Evolutionary conservation across 148 eudicot species (phyloP).

Genomic region (Rhododendron ovatum): DNA sequence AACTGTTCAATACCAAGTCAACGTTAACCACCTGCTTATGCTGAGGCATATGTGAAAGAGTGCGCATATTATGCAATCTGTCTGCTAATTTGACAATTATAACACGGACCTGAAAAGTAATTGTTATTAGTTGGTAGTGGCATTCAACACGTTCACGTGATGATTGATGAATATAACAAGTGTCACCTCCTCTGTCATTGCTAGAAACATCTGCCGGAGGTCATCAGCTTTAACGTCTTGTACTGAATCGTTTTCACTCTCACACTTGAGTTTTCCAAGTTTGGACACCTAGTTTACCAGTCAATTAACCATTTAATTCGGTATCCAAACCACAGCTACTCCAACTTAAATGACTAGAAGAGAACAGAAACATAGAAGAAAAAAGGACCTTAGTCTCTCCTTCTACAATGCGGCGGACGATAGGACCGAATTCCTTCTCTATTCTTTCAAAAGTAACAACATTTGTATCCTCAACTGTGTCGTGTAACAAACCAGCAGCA

Average conservation of each 20-base stretch:
- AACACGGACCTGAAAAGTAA: slow-evolving; percentile 79
- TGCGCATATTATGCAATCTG: slow-evolving; percentile 98
- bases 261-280: slow-evolving; percentile 83
- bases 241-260: slow-evolving; percentile 61
- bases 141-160: neutral
- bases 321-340: neutral
- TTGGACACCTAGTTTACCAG: slow-evolving; percentile 70
- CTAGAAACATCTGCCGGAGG: slow-evolving; percentile 92
- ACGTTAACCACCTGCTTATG: slow-evolving; percentile 74
- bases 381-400: slow-evolving; percentile 91
- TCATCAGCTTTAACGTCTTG: slow-evolving; percentile 98
- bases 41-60: slow-evolving; percentile 95
- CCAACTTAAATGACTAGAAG: neutral
- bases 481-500: slow-evolving; percentile 97
- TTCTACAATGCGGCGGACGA: slow-evolving; percentile 94
- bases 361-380: neutral
- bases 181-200: slow-evolving; percentile 95
- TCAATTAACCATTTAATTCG: neutral
- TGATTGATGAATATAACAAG: neutral
- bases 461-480: slow-evolving; percentile 96
- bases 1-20: neutral
- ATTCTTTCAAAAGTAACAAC: slow-evolving; percentile 84
- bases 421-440: slow-evolving; percentile 76
- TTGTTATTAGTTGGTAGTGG: neutral
- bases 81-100: slow-evolving; percentile 97